phyloP scores from a whole-genome alignment of 2,329 filamentous ascomycete genomes.

The Fusarium siculi region DNA sequence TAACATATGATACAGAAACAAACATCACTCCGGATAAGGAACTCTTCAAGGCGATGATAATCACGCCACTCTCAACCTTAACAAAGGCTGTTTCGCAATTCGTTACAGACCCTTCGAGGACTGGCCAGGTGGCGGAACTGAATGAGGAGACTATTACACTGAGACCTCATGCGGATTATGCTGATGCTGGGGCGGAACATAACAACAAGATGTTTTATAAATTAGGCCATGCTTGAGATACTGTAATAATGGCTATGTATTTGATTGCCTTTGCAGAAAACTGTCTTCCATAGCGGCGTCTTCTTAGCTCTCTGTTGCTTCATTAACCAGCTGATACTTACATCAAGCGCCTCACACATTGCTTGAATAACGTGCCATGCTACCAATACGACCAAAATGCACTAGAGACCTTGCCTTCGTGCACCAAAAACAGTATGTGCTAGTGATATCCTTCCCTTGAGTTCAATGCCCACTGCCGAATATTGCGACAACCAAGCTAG shows the following conservation, averaged over 20 bases:
- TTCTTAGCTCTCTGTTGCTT: rapidly evolving
- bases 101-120: neutral
- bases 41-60: neutral
- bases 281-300: too few species aligned
- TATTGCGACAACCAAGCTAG: neutral
- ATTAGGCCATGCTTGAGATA: neutral
- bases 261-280: neutral
- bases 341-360: too few species aligned
- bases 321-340: neutral
- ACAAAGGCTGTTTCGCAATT: neutral
- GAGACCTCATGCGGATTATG: neutral
- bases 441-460: rapidly evolving
- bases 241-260: rapidly evolving
- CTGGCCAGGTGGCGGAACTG: neutral
- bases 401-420: rapidly evolving
- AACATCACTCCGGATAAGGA: neutral
- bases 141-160: neutral
- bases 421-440: rapidly evolving
- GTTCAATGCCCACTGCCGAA: neutral
- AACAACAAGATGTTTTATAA: constrained; percentile 12
- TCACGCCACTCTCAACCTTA: neutral
- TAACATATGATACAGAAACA: neutral
- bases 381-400: neutral
- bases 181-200: constrained; percentile 2
- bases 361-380: too few species aligned